Base-by-base conservation (phyloP, 139 green algal genomes). In the Mesostigma viride region DNA sequence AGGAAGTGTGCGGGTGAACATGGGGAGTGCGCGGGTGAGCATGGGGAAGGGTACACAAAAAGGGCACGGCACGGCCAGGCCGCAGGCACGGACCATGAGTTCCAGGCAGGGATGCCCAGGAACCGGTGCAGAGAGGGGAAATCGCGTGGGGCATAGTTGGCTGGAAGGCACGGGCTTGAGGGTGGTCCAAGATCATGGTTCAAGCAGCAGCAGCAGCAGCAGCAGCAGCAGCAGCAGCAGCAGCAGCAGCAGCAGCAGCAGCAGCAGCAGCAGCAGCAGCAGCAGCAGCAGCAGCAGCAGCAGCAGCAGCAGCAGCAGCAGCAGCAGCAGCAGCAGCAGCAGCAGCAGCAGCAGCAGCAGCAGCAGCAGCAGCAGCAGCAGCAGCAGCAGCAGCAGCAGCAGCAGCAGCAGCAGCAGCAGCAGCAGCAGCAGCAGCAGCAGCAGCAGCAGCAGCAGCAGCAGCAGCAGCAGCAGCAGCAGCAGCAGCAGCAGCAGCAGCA, bases 201-300 rank as follows among this genome's bases (percentile, higher is more conserved):
- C 11, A 8, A 51, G 40, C 40, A 51, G 40, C 40, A 51, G 40
- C 40, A 51, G 40, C 40, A 51, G 40, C 40, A 51, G 40, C 40
- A 51, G 40, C 40, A 51, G 40, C 40, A 51, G 40, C 40, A 51
- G 40, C 40, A 51, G 40, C 40, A 51, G 40, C 40, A 51, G 40
- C 40, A 51, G 40, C 40, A 51, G 40, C 40, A 51, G 40, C 40
- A 51, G 40, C 40, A 51, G 40, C 40, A 51, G 40, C 40, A 51
- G 40, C 40, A 51, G 40, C 40, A 51, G 40, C 40, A 51, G 40
- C 40, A 51, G 40, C 40, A 51, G 40, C 40, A 51, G 40, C 40
- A 51, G 40, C 40, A 51, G 40, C 40, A 51, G 40, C 40, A 51
- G 40, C 40, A 51, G 40, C 40, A 51, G 40, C 40, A 51, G 40